Evolutionary conservation across 176 grass and related monocot genomes (phyloP), one percentile per base, ranked within the genome.

Genomic region (Bromus sterilis): DNA sequence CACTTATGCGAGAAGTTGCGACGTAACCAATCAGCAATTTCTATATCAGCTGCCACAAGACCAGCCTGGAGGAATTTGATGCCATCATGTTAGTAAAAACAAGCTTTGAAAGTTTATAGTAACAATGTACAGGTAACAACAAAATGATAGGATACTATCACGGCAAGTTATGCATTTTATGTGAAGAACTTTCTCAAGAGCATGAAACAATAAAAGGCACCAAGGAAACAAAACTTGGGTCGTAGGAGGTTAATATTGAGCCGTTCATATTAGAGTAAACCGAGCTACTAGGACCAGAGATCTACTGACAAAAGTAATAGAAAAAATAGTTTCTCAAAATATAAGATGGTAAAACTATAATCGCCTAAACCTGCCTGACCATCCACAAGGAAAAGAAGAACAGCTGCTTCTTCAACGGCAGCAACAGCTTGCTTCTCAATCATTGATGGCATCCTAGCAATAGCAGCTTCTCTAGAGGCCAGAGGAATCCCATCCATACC

Each of bases 401-500:
- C 77, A 39, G 76, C n/a, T 53, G 94, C 89, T 91, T 97, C 92
- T 15, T 97, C 94, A 66, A 94, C 87, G 84, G 94, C 92, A 78
- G 89, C 77, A 87, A 87, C 78, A 14, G 94, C 92, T 89, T 97
- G 94, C 74, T 87, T 94, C 80, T 97, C 92, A 49, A 97, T 91
- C 94, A 97, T 97, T 48, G 92, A 94, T 29, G 92, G 92, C 94
- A 97, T 97, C 80, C 89, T 86, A 64, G 94, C 89, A 85, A 94
- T 82, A 80, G 94, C 94, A 69, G 88, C 82, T 83, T 97, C 92
- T 85, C 89, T 97, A 35, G 88, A 83, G 63, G 89, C 88, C 48
- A 94, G 89, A 77, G 94, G 87, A 87, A 97, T 97, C 40, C 87
- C 89, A 16, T 97, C 94, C 94, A 97, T 97, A 61, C 92, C 94